These are phyloP conservation scores for Sisymbrium altissimum DNA, from an alignment of 345 rosid genomes.

Conservation along the genomic window DNA sequence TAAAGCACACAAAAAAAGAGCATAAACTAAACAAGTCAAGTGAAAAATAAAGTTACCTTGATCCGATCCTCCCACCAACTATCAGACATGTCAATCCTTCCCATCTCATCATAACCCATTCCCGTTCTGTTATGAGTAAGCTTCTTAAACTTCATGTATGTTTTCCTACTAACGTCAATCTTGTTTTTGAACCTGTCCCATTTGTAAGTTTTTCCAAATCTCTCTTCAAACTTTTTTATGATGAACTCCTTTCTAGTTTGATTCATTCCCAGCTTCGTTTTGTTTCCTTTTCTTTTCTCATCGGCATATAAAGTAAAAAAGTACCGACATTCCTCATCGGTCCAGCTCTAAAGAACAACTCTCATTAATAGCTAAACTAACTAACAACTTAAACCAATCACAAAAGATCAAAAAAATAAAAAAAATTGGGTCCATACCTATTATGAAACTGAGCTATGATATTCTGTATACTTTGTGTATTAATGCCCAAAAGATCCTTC, in stretches of 20 bases:
- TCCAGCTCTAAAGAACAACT: neutral
- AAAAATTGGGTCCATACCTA: too few species aligned
- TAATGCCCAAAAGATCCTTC: too few species aligned
- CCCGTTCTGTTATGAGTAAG: neutral
- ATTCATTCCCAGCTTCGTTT: neutral
- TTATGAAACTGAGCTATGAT: too few species aligned
- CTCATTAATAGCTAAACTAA: too few species aligned
- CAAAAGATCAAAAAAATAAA: too few species aligned
- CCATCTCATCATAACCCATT: neutral
- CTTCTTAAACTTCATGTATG: neutral
- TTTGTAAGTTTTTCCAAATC: neutral
- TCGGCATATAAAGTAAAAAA: neutral
- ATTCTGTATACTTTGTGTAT: too few species aligned
- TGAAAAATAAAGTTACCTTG: too few species aligned
- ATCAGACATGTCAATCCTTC: too few species aligned
- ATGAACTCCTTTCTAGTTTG: neutral
- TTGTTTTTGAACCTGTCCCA: neutral
- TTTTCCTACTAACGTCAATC: neutral
- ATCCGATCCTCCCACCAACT: too few species aligned
- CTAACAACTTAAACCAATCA: too few species aligned
- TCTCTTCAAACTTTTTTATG: neutral
- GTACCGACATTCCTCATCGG: neutral
- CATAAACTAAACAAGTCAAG: too few species aligned
- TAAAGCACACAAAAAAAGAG: too few species aligned
- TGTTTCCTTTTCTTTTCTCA: neutral